Base-by-base conservation (phyloP, 768 basidiomycete species). In the Suillus subluteus region DNA sequence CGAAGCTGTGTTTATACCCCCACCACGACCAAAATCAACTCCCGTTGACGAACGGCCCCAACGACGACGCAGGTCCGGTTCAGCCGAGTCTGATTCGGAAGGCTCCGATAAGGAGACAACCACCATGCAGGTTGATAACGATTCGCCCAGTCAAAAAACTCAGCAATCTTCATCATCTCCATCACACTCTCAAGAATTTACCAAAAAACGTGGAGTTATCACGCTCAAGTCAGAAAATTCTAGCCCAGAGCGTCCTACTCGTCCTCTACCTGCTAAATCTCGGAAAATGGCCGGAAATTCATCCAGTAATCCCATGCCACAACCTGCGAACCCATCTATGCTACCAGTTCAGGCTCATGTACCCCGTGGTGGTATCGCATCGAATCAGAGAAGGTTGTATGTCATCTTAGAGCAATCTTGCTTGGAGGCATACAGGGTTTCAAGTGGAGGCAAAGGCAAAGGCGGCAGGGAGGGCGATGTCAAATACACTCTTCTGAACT, bases 401-500 rank as follows among this genome's bases (percentile, higher is more conserved):
- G 96, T 99, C 59, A 85, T 99, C 12, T 82, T 99, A 54, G 93
- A 94, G 75, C 91, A 96, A 74, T 97, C 98, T 0, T 99, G 98
- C 75, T 82, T 99, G 62, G 97, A 99, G 82, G 94, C 95, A 4
- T 99, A 99, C 82, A 87, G 92, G 67, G 86, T 98, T 68, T 88
- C 89, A 55, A 83, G 87, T 55, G 84, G 86, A 32, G 80, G 73
- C 0, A 84, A 87, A 58, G 82, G 85, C 62, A 85, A 86, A 58
- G 79, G 78, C 66, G 82, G 76, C 71, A 86, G 83, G 76, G 86
- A 75, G 76, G 87, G 82, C 73, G 96, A 97, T 66, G 95, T 94
- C 66, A 98, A 98, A 80, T 99, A 98, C 79, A 96, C 96, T 11
- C 81, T 99, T 66, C 79, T 99, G 70, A 99, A 99, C 79, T 99